Conservation (phyloP, 2,329 filamentous ascomycete species). For the Colletotrichum truncatum region DNA sequence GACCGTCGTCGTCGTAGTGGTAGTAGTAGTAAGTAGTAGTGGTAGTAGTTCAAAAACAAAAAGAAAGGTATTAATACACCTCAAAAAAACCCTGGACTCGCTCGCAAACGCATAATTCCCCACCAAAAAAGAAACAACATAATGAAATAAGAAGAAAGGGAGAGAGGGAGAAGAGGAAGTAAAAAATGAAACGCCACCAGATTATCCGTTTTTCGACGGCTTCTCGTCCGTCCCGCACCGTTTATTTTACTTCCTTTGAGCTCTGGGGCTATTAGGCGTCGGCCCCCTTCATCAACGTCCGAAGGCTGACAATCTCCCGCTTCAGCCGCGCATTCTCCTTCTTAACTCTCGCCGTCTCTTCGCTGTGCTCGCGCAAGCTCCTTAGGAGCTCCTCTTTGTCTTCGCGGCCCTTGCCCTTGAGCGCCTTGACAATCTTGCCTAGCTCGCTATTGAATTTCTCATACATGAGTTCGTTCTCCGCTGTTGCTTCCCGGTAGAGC, state of each 20-base stretch:
- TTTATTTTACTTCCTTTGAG: neutral
- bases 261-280: neutral
- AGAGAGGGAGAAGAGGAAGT: no score
- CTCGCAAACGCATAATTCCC: conserved; percentile 24
- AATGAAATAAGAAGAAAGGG: no score
- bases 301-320: conserved; percentile 80
- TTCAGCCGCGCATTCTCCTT: conserved; percentile 88
- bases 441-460: conserved; percentile 93
- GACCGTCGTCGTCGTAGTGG: no score
- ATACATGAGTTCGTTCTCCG: conserved; percentile 93
- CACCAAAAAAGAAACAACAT: no score
- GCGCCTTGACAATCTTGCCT: conserved; percentile 80
- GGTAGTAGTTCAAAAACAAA: neutral
- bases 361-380: conserved; percentile 76
- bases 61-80: conserved; percentile 13
- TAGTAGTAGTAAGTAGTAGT: no score
- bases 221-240: neutral
- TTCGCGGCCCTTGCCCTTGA: conserved; percentile 76
- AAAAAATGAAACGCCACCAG: conserved; percentile 16
- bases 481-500: conserved; percentile 85
- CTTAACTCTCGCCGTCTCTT: conserved; percentile 80
- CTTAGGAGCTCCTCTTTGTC: conserved; percentile 81
- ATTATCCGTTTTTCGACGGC: neutral
- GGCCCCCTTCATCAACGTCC: conserved; percentile 60
- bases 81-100: conserved; percentile 14